phyloP scores from a whole-genome alignment of 2,329 filamentous ascomycete species.

The Pseudogymnoascus sp. region DNA sequence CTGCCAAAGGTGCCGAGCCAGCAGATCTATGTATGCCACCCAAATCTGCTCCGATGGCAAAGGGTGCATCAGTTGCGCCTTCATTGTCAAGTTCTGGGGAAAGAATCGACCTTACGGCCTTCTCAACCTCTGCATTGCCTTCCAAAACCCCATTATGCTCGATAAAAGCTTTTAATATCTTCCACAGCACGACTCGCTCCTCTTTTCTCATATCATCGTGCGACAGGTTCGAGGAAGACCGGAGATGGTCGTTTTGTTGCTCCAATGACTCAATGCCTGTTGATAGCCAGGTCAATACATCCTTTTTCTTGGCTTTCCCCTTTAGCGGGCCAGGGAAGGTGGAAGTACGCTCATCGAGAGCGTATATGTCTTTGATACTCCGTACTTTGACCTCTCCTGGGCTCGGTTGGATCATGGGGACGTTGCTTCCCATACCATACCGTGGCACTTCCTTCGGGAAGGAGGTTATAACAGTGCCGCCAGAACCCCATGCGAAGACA shows the following conservation, averaged over 20 bases:
- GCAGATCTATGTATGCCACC: conserved; percentile 35
- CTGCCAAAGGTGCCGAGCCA: conserved; percentile 43
- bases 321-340: conserved; percentile 89
- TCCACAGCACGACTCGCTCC: conserved; percentile 82
- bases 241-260: conserved; percentile 36
- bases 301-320: conserved; percentile 92
- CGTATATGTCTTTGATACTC: conserved; percentile 66
- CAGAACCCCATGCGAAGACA: conserved; percentile 81
- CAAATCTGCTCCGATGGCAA: conserved; percentile 35
- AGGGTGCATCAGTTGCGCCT: conserved; percentile 26
- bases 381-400: conserved; percentile 77
- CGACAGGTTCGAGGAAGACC: conserved; percentile 45
- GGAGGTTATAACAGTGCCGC: conserved; percentile 72
- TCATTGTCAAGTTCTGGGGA: conserved; percentile 47
- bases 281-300: conserved; percentile 73
- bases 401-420: conserved; percentile 73
- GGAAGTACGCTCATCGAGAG: conserved; percentile 63
- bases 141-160: conserved; percentile 82
- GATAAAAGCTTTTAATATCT: conserved; percentile 71
- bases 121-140: conserved; percentile 63
- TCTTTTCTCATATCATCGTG: conserved; percentile 64
- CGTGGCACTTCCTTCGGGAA: conserved; percentile 87
- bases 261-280: conserved; percentile 71
- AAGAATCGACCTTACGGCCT: conserved; percentile 68
- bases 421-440: conserved; percentile 62